Conservation (phyloP, 106 monocot genomes). For the Chionographis japonica region DNA sequence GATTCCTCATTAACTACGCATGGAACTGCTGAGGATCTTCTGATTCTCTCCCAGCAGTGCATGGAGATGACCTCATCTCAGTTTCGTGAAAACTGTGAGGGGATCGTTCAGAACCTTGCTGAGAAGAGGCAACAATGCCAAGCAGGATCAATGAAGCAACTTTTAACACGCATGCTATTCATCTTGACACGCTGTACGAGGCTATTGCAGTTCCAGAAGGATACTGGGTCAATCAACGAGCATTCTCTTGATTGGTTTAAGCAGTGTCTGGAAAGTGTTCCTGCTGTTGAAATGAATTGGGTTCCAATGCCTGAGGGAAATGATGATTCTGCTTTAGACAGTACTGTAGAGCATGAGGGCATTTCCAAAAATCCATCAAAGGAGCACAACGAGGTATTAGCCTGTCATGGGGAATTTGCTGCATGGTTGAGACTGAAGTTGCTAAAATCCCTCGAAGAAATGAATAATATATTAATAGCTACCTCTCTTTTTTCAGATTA, state of each 20-base stretch:
- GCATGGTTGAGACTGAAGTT: no score
- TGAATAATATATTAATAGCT: not conserved
- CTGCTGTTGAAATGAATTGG: slow-evolving; percentile 48
- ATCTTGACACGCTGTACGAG: slow-evolving; percentile 65
- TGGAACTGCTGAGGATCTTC: slow-evolving; percentile 30
- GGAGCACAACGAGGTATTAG: slow-evolving; percentile 29
- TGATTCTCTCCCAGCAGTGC: slow-evolving; percentile 41
- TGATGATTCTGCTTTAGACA: slow-evolving; percentile 2
- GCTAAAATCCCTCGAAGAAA: not conserved
- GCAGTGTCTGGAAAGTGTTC: slow-evolving; percentile 61
- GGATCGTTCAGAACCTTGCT: slow-evolving; percentile 53
- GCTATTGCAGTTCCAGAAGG: slow-evolving; percentile 64
- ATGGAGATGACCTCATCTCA: slow-evolving; percentile 39
- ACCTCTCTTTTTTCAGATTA: slow-evolving; percentile 23
- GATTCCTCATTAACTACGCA: slow-evolving; percentile 22
- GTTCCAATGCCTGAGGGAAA: slow-evolving; percentile 5
- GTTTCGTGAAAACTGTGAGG: slow-evolving; percentile 55
- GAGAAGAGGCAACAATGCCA: slow-evolving; percentile 37
- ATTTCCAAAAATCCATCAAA: slow-evolving; percentile 7
- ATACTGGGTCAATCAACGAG: slow-evolving; percentile 35
- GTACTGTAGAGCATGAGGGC: not conserved
- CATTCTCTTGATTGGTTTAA: slow-evolving; percentile 56
- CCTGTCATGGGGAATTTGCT: no score
- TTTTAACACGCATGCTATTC: slow-evolving; percentile 54
- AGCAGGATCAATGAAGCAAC: slow-evolving; percentile 30